Conservation (phyloP, 1,139 yeast species). For the Kodamaea sp. region DNA sequence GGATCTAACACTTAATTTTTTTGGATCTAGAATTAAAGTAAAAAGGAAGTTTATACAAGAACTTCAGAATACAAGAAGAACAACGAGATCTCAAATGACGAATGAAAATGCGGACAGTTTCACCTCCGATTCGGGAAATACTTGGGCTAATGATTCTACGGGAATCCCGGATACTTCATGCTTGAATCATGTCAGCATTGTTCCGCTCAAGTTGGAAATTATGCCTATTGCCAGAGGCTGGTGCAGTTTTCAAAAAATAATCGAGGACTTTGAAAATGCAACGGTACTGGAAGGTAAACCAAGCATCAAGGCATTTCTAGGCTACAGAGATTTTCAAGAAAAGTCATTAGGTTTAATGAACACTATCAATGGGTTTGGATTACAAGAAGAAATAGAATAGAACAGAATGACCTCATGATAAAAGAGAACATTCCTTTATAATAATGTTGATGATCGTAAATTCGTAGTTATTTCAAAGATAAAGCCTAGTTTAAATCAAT, state of each 20-base stretch:
- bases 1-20: constrained; percentile 11
- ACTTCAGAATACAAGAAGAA: constrained; percentile 11
- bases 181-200: constrained; percentile 13
- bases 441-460: no score
- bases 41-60: constrained; percentile 19
- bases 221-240: constrained; percentile 35
- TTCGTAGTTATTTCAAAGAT: no score
- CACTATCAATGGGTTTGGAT: constrained; percentile 4
- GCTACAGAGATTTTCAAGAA: constrained; percentile 38
- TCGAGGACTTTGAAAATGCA: constrained; percentile 26
- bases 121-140: neutral
- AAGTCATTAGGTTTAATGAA: constrained; percentile 11
- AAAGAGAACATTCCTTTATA: no score
- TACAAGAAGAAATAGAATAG: neutral
- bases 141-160: constrained; percentile 13
- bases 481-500: constrained; percentile 25
- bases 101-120: constrained; percentile 1
- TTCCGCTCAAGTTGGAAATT: constrained; percentile 24
- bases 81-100: constrained; percentile 11
- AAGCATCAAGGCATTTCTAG: constrained; percentile 28
- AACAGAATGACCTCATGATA: no score
- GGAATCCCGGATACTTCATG: constrained; percentile 21
- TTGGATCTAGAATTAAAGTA: constrained; percentile 20
- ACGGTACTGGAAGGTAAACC: constrained; percentile 13
- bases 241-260: constrained; percentile 30